Conservation (phyloP, 352 stramenopile genomes). For the Phytophthora quininea region DNA sequence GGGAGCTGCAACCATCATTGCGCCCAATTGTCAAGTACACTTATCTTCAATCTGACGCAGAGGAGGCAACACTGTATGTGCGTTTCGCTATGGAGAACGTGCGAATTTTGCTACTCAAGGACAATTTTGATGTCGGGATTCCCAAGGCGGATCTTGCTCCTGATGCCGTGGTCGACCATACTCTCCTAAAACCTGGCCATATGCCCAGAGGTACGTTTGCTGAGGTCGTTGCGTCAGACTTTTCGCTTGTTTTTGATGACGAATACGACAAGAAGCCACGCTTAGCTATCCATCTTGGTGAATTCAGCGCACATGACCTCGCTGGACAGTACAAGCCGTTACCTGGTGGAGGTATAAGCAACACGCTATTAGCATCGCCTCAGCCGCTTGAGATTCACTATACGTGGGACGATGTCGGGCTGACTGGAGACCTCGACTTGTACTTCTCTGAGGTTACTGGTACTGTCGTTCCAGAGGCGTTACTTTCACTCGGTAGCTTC, state of each 20-base stretch:
- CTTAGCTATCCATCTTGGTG: constrained; percentile 46
- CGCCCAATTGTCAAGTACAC: constrained; percentile 75
- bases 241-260: constrained; percentile 43
- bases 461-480: constrained; percentile 54
- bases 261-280: constrained; percentile 51
- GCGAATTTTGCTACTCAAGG: constrained; percentile 50
- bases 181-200: constrained; percentile 4
- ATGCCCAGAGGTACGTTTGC: constrained; percentile 21
- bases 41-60: constrained; percentile 73
- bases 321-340: constrained; percentile 30
- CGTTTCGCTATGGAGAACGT: constrained; percentile 67
- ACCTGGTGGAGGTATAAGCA: constrained; percentile 2
- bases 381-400: constrained; percentile 56
- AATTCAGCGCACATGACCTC: constrained; percentile 48
- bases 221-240: constrained; percentile 38
- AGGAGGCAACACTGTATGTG: constrained; percentile 69
- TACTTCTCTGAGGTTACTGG: constrained; percentile 54
- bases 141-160: constrained; percentile 1
- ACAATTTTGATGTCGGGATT: constrained; percentile 10
- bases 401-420: constrained; percentile 55
- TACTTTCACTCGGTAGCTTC: constrained; percentile 57
- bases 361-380: constrained; percentile 49
- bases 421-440: constrained; percentile 59
- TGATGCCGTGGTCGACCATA: constrained; percentile 18
- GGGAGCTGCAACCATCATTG: constrained; percentile 30